Conservation (phyloP, 2,329 filamentous ascomycete species). For the Trichoderma pleuroti region DNA sequence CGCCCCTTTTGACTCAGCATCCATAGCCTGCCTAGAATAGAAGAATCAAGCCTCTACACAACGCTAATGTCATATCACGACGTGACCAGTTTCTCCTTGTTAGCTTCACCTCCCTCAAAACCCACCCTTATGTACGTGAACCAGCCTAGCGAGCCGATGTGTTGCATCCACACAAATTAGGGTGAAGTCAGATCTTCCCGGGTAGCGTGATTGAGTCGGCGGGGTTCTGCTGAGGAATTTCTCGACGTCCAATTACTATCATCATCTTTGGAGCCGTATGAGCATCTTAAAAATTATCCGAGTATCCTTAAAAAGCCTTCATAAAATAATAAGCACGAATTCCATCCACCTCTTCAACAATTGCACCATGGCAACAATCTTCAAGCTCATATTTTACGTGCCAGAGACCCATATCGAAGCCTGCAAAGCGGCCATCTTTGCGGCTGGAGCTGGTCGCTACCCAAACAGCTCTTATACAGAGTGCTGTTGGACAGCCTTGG, state of each 20-base stretch:
- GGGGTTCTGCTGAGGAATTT: not conserved
- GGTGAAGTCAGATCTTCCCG: not conserved
- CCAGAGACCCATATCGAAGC: slow-evolving; percentile 43
- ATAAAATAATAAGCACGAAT: not conserved
- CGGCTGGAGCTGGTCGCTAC: slow-evolving; percentile 54
- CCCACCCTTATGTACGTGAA: not conserved
- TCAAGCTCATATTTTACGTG: slow-evolving; percentile 49
- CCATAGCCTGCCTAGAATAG: not conserved
- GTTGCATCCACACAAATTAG: not conserved
- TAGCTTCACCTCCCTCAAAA: not conserved
- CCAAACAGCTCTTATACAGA: slow-evolving; percentile 54
- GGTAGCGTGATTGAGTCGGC: not conserved
- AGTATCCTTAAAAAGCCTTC: not conserved
- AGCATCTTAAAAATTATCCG: not conserved
- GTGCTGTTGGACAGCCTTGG: slow-evolving; percentile 49
- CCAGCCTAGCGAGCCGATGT: not conserved
- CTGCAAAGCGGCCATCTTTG: slow-evolving; percentile 55
- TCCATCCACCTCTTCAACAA: too few relatives aligned
- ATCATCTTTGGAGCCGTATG: not conserved
- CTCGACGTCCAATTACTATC: not conserved
- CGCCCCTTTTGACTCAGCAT: too few relatives aligned
- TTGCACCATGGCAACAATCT: slow-evolving; percentile 21
- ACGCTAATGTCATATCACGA: not conserved
- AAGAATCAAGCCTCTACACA: not conserved
- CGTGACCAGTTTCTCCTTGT: not conserved